A percentile compares a stretch with the other conserved stretches of the same genome.
Conservation (phyloP, 2,329 filamentous ascomycete species). For the Cladobotryum protrusum region DNA sequence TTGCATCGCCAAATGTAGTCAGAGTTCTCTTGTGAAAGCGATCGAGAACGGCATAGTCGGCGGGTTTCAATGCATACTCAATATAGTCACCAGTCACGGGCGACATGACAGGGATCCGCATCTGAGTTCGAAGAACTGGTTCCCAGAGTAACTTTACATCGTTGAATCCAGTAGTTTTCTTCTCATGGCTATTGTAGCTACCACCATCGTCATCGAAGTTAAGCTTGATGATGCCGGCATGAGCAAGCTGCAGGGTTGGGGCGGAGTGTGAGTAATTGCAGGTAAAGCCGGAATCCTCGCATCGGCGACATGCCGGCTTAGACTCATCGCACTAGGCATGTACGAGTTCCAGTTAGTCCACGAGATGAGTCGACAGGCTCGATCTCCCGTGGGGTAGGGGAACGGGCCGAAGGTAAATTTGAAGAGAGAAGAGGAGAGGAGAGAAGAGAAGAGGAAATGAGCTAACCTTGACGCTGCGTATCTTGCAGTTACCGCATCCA, state of each 20-base stretch:
- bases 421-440: not conserved
- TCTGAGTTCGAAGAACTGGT: conserved; percentile 1
- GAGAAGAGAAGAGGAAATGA: not conserved
- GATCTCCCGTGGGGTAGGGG: not conserved
- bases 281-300: conserved; percentile 37
- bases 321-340: conserved; percentile 44
- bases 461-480: conserved; percentile 44
- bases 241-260: conserved; percentile 18
- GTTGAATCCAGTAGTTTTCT: not conserved
- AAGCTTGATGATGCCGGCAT: conserved; percentile 14
- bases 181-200: not conserved
- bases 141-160: not conserved
- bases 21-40: conserved; percentile 39
- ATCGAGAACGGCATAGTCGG: conserved; percentile 30
- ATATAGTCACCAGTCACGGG: conserved; percentile 16
- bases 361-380: not conserved
- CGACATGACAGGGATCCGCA: conserved; percentile 20
- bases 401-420: not conserved
- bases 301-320: conserved; percentile 41
- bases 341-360: not conserved
- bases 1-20: conserved; percentile 31
- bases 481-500: conserved; percentile 50
- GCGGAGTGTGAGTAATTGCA: conserved; percentile 37
- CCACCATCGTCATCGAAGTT: not conserved
- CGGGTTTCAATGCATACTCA: conserved; percentile 26